phyloP scores from a whole-genome alignment of 306 rosid species.

The Cicer arietinum region DNA sequence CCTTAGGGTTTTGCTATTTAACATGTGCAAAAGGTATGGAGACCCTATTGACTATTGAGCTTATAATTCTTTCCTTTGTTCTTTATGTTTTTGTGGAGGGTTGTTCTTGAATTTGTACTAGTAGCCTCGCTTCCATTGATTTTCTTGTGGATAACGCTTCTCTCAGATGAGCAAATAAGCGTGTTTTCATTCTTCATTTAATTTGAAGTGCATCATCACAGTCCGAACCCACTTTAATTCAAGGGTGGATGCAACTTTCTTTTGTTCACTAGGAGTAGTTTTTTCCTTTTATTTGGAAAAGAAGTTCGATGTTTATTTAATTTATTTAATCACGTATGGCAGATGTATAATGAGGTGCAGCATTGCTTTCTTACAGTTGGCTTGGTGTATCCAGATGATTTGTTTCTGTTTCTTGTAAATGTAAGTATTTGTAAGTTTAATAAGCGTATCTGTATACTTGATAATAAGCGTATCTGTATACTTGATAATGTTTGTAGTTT shows the following conservation, averaged over 20 bases:
- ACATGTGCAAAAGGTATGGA: conserved; percentile 31
- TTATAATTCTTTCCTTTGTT: conserved; percentile 14
- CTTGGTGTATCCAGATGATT: conserved; percentile 87
- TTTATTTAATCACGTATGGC: conserved; percentile 46
- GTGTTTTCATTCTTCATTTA: conserved; percentile 2
- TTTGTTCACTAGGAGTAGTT: conserved; percentile 20
- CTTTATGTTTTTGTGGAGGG: conserved; percentile 28
- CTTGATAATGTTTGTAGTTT: conserved; percentile 23
- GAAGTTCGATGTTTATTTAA: conserved; percentile 18
- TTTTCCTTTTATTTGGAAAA: conserved; percentile 15
- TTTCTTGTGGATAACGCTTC: conserved; percentile 18
- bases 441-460: conserved; percentile 32
- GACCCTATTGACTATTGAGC: conserved; percentile 18
- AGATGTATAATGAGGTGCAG: conserved; percentile 96
- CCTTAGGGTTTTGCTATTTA: conserved; percentile 32
- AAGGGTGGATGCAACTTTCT: conserved; percentile 10
- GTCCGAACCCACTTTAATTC: conserved; percentile 23
- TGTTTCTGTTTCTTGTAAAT: conserved; percentile 79
- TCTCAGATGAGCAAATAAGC: conserved; percentile 1
- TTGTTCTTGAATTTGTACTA: conserved; percentile 26
- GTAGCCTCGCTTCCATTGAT: conserved; percentile 34
- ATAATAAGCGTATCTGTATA: conserved; percentile 17
- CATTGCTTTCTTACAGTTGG: conserved; percentile 96
- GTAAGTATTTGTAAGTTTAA: conserved; percentile 60
- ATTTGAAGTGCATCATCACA: conserved; percentile 7